Base-by-base conservation (phyloP, 2,329 filamentous ascomycete genomes). In the Aspergillus hortae region DNA sequence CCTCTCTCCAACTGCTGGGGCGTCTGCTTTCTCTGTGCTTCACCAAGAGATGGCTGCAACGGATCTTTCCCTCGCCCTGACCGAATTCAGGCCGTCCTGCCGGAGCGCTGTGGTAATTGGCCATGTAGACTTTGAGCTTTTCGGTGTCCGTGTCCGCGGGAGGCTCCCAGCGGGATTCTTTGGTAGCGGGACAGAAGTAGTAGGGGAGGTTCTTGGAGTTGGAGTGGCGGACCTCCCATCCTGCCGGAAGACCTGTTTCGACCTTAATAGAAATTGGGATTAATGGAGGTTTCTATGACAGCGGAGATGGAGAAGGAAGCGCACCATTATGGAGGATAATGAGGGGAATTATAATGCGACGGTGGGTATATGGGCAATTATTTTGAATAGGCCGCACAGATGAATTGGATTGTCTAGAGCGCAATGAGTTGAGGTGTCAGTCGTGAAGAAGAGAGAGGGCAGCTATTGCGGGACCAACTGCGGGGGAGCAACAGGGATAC, bases 161-260 rank as follows among this genome's bases (percentile, higher is more conserved):
- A 3, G 94, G 92, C 70, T 97, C 94, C 94, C 94, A 99, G 75
- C 90, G 85, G 57, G 94, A 97, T 69, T 90, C 85, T 72, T 92
- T 92, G 58, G 90, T 89, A 61, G 76, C 77, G 43, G 87, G 79
- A 75, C 96, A 95, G 87, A 96, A 97, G 80, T 97, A 99, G 80
- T 99, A 99, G 35, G 94, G 94, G 33, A 97, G 87, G 76, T 95
- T 95, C 80, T 96, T 97, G 74, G 90, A 95, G 79, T 96, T 95
- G 73, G 90, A 96, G 77, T 95, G 90, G 72, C 94, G 90, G 68
- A 99, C 90, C 77, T 97, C 94, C 92, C 92, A 96, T 72, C 86
- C 85, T 46, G 84, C 73, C 56, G 92, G 92, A 58, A 96, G 84
- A 70, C 92, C 92, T 62, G 87, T 86, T 51, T 91, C 88, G 67